These are phyloP conservation scores for Xylaria sp. DNA, from an alignment of 2,329 filamentous ascomycete species.

Conservation along the genomic window DNA sequence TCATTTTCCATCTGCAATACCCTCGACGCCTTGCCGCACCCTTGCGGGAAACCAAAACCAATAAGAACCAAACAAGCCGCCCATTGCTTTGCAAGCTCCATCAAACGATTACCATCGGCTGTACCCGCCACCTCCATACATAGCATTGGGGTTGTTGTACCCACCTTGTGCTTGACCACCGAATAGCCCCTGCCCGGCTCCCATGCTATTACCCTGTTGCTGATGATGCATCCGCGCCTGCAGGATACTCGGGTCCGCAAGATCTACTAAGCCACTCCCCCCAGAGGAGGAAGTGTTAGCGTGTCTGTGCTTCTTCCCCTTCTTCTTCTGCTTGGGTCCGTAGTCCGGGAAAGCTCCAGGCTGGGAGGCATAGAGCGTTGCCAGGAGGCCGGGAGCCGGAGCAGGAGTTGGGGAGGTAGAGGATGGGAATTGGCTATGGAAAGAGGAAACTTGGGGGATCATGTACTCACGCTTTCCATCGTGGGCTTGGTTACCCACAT, in stretches of 20 bases:
- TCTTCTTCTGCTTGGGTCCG: slow-evolving; percentile 98
- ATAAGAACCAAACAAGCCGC: slow-evolving; percentile 40
- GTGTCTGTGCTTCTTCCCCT: slow-evolving; percentile 99
- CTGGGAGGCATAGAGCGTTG: slow-evolving; percentile 89
- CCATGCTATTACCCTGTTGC: slow-evolving; percentile 77
- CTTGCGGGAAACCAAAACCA: slow-evolving; percentile 46
- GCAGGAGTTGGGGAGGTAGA: slow-evolving; percentile 87
- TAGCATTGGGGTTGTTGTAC: slow-evolving; percentile 90
- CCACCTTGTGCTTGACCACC: slow-evolving; percentile 92
- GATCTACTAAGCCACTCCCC: slow-evolving; percentile 99
- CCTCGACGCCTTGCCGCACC: slow-evolving; percentile 46
- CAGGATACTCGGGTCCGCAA: slow-evolving; percentile 99
- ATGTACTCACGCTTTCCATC: slow-evolving; percentile 97
- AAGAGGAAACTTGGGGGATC: slow-evolving; percentile 74
- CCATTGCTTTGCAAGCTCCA: slow-evolving; percentile 38
- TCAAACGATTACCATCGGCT: slow-evolving; percentile 70
- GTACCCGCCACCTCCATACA: slow-evolving; percentile 74
- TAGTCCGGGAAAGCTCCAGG: slow-evolving; percentile 89
- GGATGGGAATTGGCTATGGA: slow-evolving; percentile 85
- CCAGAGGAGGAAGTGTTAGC: slow-evolving; percentile 99
- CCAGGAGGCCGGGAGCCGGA: slow-evolving; percentile 89
- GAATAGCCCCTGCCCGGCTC: slow-evolving; percentile 89
- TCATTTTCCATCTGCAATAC: slow-evolving; percentile 46
- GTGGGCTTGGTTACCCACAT: slow-evolving; percentile 75
- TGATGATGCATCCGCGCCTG: slow-evolving; percentile 96